Evolutionary conservation across 1,139 yeast species (phyloP), one percentile per base, ranked within the genome.

Genomic region (Ogataea hybrid): DNA sequence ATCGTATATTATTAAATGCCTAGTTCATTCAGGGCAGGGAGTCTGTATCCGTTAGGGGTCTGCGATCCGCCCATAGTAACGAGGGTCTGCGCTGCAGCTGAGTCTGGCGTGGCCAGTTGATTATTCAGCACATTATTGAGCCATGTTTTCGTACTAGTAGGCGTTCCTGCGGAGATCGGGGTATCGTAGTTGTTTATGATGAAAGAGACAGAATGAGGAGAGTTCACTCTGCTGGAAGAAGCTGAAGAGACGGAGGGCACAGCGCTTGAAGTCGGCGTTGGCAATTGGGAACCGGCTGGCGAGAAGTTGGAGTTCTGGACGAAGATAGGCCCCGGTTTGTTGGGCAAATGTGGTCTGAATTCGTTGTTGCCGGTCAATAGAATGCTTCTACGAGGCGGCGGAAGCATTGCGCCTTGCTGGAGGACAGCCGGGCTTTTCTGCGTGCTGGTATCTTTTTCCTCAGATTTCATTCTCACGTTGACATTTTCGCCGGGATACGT

Each of bases 401-500:
- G 63, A n/a, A 58, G 42, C 52, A 50, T 47, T 14, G 55, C 43
- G 3, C 53, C 51, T 12, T 48, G 48, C 27, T 49, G 55, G 29
- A 45, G 42, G 28, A 55, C 38, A 11, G 43, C 46, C 6, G 50
- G 42, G 20, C 10, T 28, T 16, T 28, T 28, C 18, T 28, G 31
- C 16, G 31, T 16, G 31, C 11, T 12, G n/a, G 37, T 37, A 15
- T 40, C 44, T 17, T 37, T 45, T 27, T 41, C 42, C 34, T 47
- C 49, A 35, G 47, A 51, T 35, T 52, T 51, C 21, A 56, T 49
- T 16, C 61, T 42, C 22, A 58, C 53, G 39, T 57, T 56, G 32
- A 57, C 48, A 39, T 57, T 57, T 39, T 58, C 59, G 27, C 59
- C 60, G 15, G 62, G 61, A 42, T 55, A 57, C 3, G 62, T 53